A percentile compares a stretch with the other conserved stretches of the same genome.
Conservation (phyloP, 1,139 yeast species). For the Suzukiozyma palmioleophila region DNA sequence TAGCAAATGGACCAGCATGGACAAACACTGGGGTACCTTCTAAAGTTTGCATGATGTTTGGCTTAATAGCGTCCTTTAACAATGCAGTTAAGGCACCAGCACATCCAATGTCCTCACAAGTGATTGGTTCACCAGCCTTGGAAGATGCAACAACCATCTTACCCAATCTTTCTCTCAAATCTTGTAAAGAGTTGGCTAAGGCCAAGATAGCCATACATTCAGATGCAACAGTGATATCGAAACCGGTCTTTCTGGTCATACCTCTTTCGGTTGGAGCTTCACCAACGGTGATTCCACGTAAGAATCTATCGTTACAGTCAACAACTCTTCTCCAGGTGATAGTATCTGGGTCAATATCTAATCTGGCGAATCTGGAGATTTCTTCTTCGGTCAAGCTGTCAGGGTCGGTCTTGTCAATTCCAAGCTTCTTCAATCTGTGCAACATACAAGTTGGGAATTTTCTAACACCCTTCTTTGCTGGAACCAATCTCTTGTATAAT, state of each 20-base stretch:
- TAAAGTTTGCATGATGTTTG: constrained; percentile 94
- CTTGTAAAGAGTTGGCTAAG: constrained; percentile 74
- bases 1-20: constrained; percentile 98
- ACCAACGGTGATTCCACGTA: constrained; percentile 89
- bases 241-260: constrained; percentile 82
- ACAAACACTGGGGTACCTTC: constrained; percentile 98
- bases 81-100: constrained; percentile 97
- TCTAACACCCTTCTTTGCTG: constrained; percentile 79
- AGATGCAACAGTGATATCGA: constrained; percentile 94
- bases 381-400: constrained; percentile 80
- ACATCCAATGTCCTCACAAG: constrained; percentile 94
- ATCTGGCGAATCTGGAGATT: constrained; percentile 67
- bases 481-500: constrained; percentile 82
- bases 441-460: constrained; percentile 76
- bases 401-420: constrained; percentile 78
- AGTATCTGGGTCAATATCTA: constrained; percentile 89
- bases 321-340: constrained; percentile 97
- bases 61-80: constrained; percentile 95
- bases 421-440: constrained; percentile 73
- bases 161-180: constrained; percentile 88
- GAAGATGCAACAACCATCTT: constrained; percentile 87
- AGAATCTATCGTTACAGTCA: constrained; percentile 90
- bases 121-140: constrained; percentile 78
- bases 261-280: constrained; percentile 96
- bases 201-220: constrained; percentile 98